Percentiles rank a stretch among this genome's conserved stretches.
These are phyloP conservation scores for Rhizodiscina lignyota DNA, from an alignment of 495 filamentous ascomycete genomes.

Conservation along the genomic window DNA sequence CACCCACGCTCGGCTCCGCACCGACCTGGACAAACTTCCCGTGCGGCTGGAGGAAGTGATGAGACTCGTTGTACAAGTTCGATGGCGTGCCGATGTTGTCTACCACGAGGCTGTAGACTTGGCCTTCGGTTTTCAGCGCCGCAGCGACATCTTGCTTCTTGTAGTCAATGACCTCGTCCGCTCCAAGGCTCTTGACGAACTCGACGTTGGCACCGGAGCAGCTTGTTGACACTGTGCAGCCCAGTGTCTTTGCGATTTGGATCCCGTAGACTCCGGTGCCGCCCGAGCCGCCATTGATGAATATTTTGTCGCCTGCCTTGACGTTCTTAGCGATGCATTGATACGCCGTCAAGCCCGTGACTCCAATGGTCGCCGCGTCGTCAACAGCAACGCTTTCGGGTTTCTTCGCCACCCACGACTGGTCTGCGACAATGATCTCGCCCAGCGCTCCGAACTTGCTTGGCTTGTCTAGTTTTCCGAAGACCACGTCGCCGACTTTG, in stretches of 20 bases:
- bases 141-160: conserved; percentile 32
- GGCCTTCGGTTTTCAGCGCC: conserved; percentile 29
- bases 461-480: conserved; percentile 8
- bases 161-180: conserved; percentile 31
- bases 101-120: conserved; percentile 37
- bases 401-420: conserved; percentile 6
- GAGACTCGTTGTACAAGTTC: conserved; percentile 35
- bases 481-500: conserved; percentile 17
- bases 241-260: conserved; percentile 19
- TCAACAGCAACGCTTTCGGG: conserved; percentile 13
- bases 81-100: conserved; percentile 41
- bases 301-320: conserved; percentile 16
- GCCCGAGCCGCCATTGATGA: conserved; percentile 23
- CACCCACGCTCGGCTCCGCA: conserved; percentile 1
- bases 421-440: conserved; percentile 11
- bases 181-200: conserved; percentile 28
- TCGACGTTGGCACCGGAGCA: conserved; percentile 24
- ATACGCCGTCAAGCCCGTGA: conserved; percentile 17
- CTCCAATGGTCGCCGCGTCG: conserved; percentile 13
- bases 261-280: conserved; percentile 16
- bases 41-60: conserved; percentile 34
- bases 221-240: conserved; percentile 17
- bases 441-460: conserved; percentile 10
- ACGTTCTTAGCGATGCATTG: conserved; percentile 12
- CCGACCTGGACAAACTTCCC: conserved; percentile 41